Conservation (phyloP, 2,329 filamentous ascomycete species). For the Chaetomiaceae sp. region DNA sequence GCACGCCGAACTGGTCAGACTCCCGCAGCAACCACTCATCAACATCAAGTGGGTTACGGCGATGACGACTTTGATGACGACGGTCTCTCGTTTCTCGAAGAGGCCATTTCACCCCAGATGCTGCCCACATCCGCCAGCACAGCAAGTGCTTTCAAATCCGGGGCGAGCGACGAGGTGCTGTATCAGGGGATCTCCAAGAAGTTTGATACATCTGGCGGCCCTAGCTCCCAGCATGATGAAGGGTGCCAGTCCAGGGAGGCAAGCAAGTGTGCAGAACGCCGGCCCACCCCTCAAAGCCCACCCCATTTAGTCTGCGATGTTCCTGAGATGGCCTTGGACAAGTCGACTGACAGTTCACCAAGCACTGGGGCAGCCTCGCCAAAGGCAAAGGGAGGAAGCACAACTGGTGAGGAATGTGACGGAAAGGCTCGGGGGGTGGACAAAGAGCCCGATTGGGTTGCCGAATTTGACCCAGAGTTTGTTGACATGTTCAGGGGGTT, state of each 20-base stretch:
- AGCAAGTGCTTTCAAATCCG: conserved; percentile 6
- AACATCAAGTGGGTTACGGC: background rate
- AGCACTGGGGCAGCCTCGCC: background rate
- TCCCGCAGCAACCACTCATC: background rate
- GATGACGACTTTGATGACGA: background rate
- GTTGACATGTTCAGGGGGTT: conserved; percentile 27
- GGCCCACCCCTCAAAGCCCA: no score
- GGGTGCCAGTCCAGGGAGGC: no score
- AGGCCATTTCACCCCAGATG: background rate
- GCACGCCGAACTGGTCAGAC: no score
- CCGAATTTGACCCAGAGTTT: conserved; percentile 23
- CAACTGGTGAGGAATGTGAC: no score
- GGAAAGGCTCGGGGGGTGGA: background rate
- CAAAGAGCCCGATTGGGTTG: conserved; percentile 26
- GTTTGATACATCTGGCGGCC: background rate
- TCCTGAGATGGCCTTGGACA: no score
- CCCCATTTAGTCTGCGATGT: no score
- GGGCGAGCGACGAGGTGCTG: conserved; percentile 11
- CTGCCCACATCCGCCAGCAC: background rate
- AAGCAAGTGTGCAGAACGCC: no score
- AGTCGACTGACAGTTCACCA: background rate
- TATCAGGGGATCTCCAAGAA: background rate
- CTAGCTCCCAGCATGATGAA: background rate
- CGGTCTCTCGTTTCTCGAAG: background rate
- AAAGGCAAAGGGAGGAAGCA: background rate